Base-by-base conservation (phyloP, 169 alveolate genomes). In the Plasmodium relictum region DNA sequence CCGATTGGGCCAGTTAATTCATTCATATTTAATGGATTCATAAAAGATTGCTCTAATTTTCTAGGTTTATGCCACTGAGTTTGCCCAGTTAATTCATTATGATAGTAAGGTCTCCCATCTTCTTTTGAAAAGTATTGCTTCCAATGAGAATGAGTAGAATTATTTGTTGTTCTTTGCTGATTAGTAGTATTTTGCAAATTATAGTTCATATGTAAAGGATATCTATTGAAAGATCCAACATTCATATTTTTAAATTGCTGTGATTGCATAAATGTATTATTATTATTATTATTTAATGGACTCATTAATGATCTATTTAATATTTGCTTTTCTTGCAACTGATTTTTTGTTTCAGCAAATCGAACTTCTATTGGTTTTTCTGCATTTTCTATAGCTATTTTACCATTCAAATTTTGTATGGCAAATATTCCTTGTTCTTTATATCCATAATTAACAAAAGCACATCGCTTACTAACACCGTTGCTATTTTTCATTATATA, bases 61-160 rank as follows among this genome's bases (percentile, higher is more conserved):
- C 96, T 93, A 10, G 98, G 98, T 87, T 92, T 89, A 80, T 96
- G 98, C 98, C 98, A 97, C 73, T 96, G 98, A 0, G 98, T 96
- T 48, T 93, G 92, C 50, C 96, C 96, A 12, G 97, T 94, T 54
- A 94, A 91, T 56, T 94, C 97, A 73, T 95, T 95, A 88, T 94
- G 94, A 76, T 92, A 95, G 86, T 95, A 95, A 16, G 96, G 97
- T 56, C 93, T 88, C 62, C 98, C 98, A 68, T 95, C 98, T 61
- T 76, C 89, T 76, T 76, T 76, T 24, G 89, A 76, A 76, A 63
- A 76, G 44, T 76, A 76, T 76, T 76, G 78, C 62, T 76, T 76
- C 89, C 89, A 76, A 2, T 74, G 89, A 6, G 89, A 76, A 22
- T 74, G n/a, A 52, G 7, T 52, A 52, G n/a, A n/a, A 18, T 52